Base-by-base conservation (phyloP, 345 rosid species). In the Erysimum cheiranthoides region DNA sequence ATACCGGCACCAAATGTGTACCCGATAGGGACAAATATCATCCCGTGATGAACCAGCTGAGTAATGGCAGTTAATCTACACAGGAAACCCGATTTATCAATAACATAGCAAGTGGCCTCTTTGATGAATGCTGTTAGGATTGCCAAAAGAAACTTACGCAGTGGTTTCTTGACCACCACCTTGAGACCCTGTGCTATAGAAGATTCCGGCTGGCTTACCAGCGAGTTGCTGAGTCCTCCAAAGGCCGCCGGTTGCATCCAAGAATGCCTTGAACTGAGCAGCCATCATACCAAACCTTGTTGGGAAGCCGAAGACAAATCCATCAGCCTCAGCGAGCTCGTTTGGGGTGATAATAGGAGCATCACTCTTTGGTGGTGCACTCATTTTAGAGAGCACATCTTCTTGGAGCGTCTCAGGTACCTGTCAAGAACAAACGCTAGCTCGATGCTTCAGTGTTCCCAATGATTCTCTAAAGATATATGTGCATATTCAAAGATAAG, bases 221-320 rank as follows among this genome's bases (percentile, higher is more conserved):
- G 98, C 97, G 43, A 93, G 97, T 73, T 80, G 84, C 57, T 91
- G 98, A 67, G 94, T 83, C 71, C 96, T 88, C 98, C 98, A 91
- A 25, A 89, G 82, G 14, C 91, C 96, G 38, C 98, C 98, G 32
- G 97, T 93, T 71, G 97, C 84, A 79, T 93, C 97, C 69, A 93
- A 39, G 79, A 93, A 93, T 10, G 98, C 94, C 73, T 93, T 93
- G 71, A 93, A 93, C 74, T 93, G 97, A 66, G 97, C 96, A 79
- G 94, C 80, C 98, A 93, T 93, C 98, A 93, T 93, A 17, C 98
- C 98, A 42, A 88, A 93, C 88, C 97, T 87, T 61, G 97, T 93
- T 45, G 98, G 98, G 86, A 93, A 93, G 58, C 97, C 98, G 39
- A 91, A 88, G 67, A 93, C 73, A 54, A 91, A 79, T 5, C 97